Base-by-base conservation (phyloP, 441 rosid species). In the Euphorbia corollata region DNA sequence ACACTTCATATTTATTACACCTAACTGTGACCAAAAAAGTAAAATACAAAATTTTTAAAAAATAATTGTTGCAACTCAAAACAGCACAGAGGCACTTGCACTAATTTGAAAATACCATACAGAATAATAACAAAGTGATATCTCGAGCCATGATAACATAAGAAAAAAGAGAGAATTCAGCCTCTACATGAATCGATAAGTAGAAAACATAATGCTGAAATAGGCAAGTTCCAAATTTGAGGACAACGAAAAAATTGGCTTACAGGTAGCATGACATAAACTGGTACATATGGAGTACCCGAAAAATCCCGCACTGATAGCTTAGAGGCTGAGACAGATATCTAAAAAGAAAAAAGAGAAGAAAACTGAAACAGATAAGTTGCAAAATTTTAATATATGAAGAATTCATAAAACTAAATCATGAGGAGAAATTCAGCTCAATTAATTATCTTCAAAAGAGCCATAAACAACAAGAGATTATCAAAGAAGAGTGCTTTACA, bases 241-340 rank as follows among this genome's bases (percentile, higher is more conserved):
- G 1, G 27, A 50, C 5, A 15, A 34, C 22, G 58, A 47, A 50
- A 13, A 66, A 51, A 67, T 43, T 10, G 72, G 74, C 96, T 85
- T 76, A 94, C 99, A 7, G 99, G 96, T 70, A 94, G 83, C 96
- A 89, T 91, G 75, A 91, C 93, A 84, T 86, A 94, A 84, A 91
- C 88, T 22, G 97, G 94, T 73, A 94, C 82, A 77, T 82, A 88
- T 57, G 88, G 74, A 57, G 92, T 81, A 71, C 92, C 92, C 70
- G 90, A 74, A 81, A 91, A 89, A 79, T 91, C 96, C 67, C 86
- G 88, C 79, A 86, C 96, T 5, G 79, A 78, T 55, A 87, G 67
- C 75, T 84, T 89, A 50, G 82, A 68, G 71, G 86, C 80, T 56
- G 82, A 67, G 60, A 76, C 92, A 57, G 77, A 73, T 76, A 80